Evolutionary conservation across 805 yeast genomes (phyloP).

Genomic region (Zygoascus tannicola): DNA sequence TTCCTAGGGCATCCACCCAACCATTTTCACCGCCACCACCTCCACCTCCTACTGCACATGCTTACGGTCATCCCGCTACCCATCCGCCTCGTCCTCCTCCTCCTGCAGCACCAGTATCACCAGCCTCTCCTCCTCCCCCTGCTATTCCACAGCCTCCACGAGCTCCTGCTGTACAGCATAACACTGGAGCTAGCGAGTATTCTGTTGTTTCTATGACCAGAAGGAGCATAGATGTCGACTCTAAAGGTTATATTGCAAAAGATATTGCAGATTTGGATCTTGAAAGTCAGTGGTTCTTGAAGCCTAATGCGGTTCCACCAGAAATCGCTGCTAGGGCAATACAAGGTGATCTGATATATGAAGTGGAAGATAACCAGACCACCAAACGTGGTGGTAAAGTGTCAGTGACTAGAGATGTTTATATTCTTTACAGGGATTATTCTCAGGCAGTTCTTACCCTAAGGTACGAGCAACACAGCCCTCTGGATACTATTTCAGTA

Average conservation of each 20-base stretch:
- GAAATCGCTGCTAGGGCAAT: conserved; percentile 32
- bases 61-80: conserved; percentile 15
- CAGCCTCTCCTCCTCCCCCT: conserved; percentile 16
- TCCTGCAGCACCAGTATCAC: conserved; percentile 18
- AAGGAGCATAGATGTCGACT: conserved; percentile 19
- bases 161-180: background rate
- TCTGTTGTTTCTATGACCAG: background rate
- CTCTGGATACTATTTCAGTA: conserved; percentile 38
- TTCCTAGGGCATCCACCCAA: conserved; percentile 16
- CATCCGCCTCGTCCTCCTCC: conserved; percentile 15
- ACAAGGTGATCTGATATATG: conserved; percentile 47
- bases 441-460: conserved; percentile 56
- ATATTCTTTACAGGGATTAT: conserved; percentile 62
- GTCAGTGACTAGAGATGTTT: conserved; percentile 49
- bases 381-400: conserved; percentile 50
- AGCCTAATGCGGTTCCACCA: conserved; percentile 47
- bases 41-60: conserved; percentile 14
- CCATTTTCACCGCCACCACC: conserved; percentile 13
- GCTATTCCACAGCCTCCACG: conserved; percentile 21
- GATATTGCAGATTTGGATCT: conserved; percentile 28
- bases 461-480: conserved; percentile 45
- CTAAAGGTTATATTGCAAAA: conserved; percentile 18
- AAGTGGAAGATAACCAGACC: conserved; percentile 51
- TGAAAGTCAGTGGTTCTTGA: conserved; percentile 58
- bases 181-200: background rate